Evolutionary conservation across 192 early-diverging fungal genomes (phyloP), one percentile per base, ranked within the genome.

Genomic region (Coemansia sp.): DNA sequence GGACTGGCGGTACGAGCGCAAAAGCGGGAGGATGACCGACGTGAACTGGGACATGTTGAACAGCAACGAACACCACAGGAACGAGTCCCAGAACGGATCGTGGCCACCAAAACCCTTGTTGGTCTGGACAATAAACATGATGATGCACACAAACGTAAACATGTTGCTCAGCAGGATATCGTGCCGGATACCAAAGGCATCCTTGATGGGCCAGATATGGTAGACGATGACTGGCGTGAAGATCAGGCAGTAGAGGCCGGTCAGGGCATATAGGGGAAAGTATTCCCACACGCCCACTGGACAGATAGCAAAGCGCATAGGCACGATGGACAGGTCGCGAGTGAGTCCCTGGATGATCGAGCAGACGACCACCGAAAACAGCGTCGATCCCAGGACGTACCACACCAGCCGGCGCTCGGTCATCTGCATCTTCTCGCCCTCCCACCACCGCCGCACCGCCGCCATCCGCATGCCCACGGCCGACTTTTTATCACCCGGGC

Each of bases 31-130:
- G 28, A 68, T 60, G 10, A 76, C 66, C 1, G 73, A 69, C 9
- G 67, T 69, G 43, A 60, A 58, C 54, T 76, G 66, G 19, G 73
- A 76, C 57, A 76, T 61, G 54, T 68, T 68, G 44, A 76, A 64
- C 22, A 66, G 54, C 50, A 65, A 38, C 8, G 63, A 48, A 34
- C 57, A 61, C 73, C 73, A 76, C 38, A 68, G 28, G 33, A 68
- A 76, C 11, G 73, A 65, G 22, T 65, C 62, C 73, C 73, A 76
- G 47, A 76, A 76, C 13, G 61, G 63, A 34, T 69, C 65, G 3
- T 39, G 23, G 29, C 55, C 61, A 36, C 60, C 62, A 44, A 64
- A 69, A 3, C 60, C 73, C 37, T 58, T 54, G 46, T 60, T 63
- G 4, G 58, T 69, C 41, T 69, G 73, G n/a, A 76, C 67, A 39